phyloP scores from a whole-genome alignment of 164 flowering plant species.

The Liriodendron chinense region DNA sequence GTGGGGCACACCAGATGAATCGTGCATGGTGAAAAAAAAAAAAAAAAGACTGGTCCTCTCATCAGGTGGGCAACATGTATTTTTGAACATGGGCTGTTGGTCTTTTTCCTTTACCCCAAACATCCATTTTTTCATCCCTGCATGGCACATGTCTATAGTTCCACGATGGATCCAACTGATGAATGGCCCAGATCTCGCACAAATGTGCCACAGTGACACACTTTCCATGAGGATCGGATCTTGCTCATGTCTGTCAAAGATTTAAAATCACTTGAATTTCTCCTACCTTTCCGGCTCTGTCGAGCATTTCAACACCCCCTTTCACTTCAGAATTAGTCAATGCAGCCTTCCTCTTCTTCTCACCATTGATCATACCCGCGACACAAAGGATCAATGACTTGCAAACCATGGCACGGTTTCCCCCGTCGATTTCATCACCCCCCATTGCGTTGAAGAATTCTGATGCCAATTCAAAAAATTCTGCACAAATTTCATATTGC shows the following conservation, averaged over 20 bases:
- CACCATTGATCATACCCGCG: conserved; percentile 63
- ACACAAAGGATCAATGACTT: conserved; percentile 63
- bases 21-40: too few relatives aligned
- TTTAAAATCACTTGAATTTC: background rate
- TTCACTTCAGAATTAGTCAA: conserved; percentile 54
- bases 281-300: conserved; percentile 77
- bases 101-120: too few relatives aligned
- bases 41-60: too few relatives aligned
- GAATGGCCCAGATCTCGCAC: too few relatives aligned
- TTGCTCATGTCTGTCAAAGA: too few relatives aligned
- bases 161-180: too few relatives aligned
- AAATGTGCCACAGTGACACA: too few relatives aligned
- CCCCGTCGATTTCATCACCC: conserved; percentile 41
- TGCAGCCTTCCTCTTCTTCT: conserved; percentile 40
- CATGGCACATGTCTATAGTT: too few relatives aligned
- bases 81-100: too few relatives aligned
- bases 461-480: conserved; percentile 65
- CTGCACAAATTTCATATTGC: conserved; percentile 54
- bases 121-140: too few relatives aligned
- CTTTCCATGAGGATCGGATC: too few relatives aligned
- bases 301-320: conserved; percentile 61
- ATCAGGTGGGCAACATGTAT: too few relatives aligned
- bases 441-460: conserved; percentile 50
- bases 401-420: conserved; percentile 48
- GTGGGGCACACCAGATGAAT: background rate